Evolutionary conservation across 192 early-diverging fungal genomes (phyloP).

Genomic region (Backusella mclennaniae): DNA sequence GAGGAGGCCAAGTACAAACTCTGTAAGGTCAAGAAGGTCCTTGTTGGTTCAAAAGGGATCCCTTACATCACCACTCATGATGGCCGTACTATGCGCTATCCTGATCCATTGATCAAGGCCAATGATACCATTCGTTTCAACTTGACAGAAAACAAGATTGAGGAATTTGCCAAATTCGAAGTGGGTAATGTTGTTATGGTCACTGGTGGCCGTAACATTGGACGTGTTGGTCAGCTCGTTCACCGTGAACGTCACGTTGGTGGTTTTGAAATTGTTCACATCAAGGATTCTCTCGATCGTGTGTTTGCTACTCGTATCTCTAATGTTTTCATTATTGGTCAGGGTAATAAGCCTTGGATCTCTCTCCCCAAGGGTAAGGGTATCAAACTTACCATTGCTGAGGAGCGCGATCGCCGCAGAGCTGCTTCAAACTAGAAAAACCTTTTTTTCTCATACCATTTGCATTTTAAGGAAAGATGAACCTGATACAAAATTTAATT

Average conservation of each 20-base stretch:
- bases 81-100: conserved; percentile 99
- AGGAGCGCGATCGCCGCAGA: conserved; percentile 93
- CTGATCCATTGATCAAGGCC: conserved; percentile 98
- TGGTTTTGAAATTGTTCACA: conserved; percentile 98
- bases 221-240: conserved; percentile 94
- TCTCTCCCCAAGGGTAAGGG: conserved; percentile 99
- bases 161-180: conserved; percentile 96
- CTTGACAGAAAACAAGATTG: conserved; percentile 89
- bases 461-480: neutral
- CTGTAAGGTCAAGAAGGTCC: conserved; percentile 95
- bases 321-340: conserved; percentile 91
- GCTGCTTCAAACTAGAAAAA: neutral
- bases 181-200: conserved; percentile 94
- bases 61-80: conserved; percentile 98
- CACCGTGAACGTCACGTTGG: conserved; percentile 97
- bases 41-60: conserved; percentile 94
- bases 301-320: conserved; percentile 95
- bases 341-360: conserved; percentile 91
- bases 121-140: conserved; percentile 99
- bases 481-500: neutral
- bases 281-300: conserved; percentile 96
- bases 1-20: conserved; percentile 99
- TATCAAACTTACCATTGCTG: conserved; percentile 96
- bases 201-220: conserved; percentile 99
- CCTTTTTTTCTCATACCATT: neutral